Conservation (phyloP, 352 stramenopile genomes). For the Pythium brachiatum region DNA sequence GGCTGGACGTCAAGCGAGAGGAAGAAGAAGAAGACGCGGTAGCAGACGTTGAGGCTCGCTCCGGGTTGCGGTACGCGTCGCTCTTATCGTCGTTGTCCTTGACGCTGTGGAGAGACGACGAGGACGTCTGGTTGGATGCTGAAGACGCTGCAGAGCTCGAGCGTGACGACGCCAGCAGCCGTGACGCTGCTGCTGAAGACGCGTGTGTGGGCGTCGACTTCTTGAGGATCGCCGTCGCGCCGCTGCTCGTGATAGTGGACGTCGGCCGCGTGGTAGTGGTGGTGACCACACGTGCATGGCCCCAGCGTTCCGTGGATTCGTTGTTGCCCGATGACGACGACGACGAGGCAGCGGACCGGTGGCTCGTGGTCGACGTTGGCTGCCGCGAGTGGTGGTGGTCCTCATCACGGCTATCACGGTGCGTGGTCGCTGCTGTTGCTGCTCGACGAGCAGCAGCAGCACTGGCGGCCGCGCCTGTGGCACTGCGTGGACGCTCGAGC, state of each 20-base stretch:
- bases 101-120: conserved; percentile 17
- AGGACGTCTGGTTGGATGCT: conserved; percentile 29
- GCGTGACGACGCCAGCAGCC: conserved; percentile 12
- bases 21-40: not conserved
- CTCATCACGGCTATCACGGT: conserved; percentile 19
- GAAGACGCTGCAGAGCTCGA: conserved; percentile 4
- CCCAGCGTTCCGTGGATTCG: conserved; percentile 50
- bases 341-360: conserved; percentile 23
- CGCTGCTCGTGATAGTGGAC: conserved; percentile 28
- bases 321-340: conserved; percentile 32
- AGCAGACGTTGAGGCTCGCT: conserved; percentile 14
- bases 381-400: not conserved
- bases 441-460: conserved; percentile 20
- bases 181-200: conserved; percentile 7
- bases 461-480: conserved; percentile 25
- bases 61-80: conserved; percentile 31
- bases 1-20: conserved; percentile 2
- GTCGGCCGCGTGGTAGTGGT: conserved; percentile 18
- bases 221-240: conserved; percentile 32
- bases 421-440: conserved; percentile 17
- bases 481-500: conserved; percentile 50
- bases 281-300: conserved; percentile 33
- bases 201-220: conserved; percentile 20
- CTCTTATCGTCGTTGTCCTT: conserved; percentile 34
- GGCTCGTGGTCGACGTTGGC: not conserved